These are phyloP conservation scores for Apiospora rasikravindrae DNA, from an alignment of 2,329 filamentous ascomycete genomes.

Conservation along the genomic window DNA sequence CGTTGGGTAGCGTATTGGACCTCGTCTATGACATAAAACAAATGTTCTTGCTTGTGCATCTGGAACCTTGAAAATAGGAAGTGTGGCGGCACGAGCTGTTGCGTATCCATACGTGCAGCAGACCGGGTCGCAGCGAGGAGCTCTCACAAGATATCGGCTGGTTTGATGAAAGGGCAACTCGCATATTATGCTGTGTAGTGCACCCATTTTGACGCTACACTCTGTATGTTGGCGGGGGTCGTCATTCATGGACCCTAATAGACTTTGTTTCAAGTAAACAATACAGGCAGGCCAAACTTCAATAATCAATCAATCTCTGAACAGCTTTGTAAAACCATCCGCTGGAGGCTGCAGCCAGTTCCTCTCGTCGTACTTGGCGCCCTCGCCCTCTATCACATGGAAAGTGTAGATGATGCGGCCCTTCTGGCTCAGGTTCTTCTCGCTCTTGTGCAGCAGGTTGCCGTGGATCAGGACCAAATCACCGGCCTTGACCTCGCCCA, in stretches of 20 bases:
- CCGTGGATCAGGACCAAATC: conserved; percentile 93
- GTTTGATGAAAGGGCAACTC: neutral
- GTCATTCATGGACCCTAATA: neutral
- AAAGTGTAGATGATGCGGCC: conserved; percentile 97
- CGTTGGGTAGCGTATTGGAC: no score
- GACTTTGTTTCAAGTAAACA: neutral
- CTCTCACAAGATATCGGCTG: neutral
- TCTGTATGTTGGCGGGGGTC: neutral
- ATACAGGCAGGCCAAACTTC: neutral
- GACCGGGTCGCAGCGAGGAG: neutral
- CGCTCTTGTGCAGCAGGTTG: conserved; percentile 94
- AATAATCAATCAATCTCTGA: conserved; percentile 32
- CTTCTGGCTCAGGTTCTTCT: conserved; percentile 85
- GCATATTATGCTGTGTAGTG: neutral
- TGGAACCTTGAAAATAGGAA: neutral
- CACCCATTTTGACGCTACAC: neutral
- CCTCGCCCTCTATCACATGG: conserved; percentile 88
- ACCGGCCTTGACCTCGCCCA: conserved; percentile 89
- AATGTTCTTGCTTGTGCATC: neutral
- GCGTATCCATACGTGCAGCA: neutral
- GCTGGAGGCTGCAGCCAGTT: conserved; percentile 93
- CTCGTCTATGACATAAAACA: no score
- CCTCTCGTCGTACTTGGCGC: conserved; percentile 75
- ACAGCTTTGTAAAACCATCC: conserved; percentile 78
- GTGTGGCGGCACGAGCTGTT: neutral